These are phyloP conservation scores for Mycena crocata DNA, from an alignment of 768 basidiomycete genomes.

Conservation along the genomic window DNA sequence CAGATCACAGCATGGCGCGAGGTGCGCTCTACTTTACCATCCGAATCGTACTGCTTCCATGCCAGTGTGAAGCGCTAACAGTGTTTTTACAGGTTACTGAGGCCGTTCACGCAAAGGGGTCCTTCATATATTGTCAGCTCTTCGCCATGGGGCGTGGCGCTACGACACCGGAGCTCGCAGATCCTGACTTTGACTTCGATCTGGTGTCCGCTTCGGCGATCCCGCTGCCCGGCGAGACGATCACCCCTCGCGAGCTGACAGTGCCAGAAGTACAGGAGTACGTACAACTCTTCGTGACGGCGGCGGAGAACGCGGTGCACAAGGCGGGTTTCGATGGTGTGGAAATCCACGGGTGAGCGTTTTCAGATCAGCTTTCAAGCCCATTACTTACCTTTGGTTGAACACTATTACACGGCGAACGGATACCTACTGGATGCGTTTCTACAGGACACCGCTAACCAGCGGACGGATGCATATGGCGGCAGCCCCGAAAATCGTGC, in stretches of 20 bases:
- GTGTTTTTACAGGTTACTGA: conserved; percentile 45
- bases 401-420: not conserved
- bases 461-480: not conserved
- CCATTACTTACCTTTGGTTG: not conserved
- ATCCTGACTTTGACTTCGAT: conserved; percentile 35
- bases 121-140: conserved; percentile 59
- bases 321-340: not conserved
- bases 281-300: not conserved
- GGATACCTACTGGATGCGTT: not conserved
- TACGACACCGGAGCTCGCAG: conserved; percentile 26
- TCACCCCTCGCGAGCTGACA: not conserved
- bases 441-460: not conserved
- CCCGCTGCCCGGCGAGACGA: not conserved
- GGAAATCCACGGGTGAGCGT: not conserved
- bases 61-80: conserved; percentile 47
- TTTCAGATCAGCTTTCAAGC: not conserved
- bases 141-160: conserved; percentile 62
- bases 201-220: conserved; percentile 28
- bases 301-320: not conserved
- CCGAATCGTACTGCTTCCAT: conserved; percentile 9
- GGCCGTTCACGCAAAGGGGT: conserved; percentile 55
- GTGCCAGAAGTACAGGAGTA: not conserved
- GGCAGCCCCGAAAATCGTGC: not conserved
- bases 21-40: not conserved
- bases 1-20: conserved; percentile 50